Base-by-base conservation (phyloP, 805 yeast species). In the Teunomyces barrocoloradensis region DNA sequence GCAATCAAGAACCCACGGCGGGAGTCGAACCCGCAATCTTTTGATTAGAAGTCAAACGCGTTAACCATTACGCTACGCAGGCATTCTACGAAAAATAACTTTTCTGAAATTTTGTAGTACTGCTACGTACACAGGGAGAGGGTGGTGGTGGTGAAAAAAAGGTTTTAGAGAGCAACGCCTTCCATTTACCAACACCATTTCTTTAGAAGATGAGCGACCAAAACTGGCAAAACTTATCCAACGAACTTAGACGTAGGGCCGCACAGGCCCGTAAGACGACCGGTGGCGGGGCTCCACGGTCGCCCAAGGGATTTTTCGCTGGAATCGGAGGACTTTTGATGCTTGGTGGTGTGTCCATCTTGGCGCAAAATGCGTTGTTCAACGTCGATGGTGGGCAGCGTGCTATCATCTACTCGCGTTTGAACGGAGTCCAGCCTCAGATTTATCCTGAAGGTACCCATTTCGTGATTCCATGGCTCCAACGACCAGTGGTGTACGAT, bases 341-440 rank as follows among this genome's bases (percentile, higher is more conserved):
- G 28, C 59, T 73, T 50, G 77, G 75, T 27, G 77, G 76, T 32
- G 68, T 59, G n/a, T 47, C 72, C 9, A 38, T 73, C 23, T 50
- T 73, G 40, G 76, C 72, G 12, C 75, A 71, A 45, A 73, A 73
- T 50, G 76, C 77, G 17, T 65, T 73, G 49, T 73, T 72, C 57
- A 73, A 74, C 55, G 99, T 94, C 50, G 98, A 94, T 69, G 99
- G 99, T 82, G 99, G 99, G 69, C 98, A 92, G 68, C 79, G 99
- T 64, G 99, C 97, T 13, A 91, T 94, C 61, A 80, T 94, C 33
- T 94, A 94, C 66, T 89, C 96, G 21, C 82, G 99, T 63, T 43
- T 90, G 23, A 78, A 81, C 43, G 99, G 99, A 63, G 84, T 94
- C 42, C 87, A 83, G 62, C 83, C 91, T 13, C 79, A 76, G 50